Percentiles rank a stretch among this genome's conserved stretches.
Evolutionary conservation across 352 stramenopile species (phyloP).

Genomic region (Globisporangium cystogenes): DNA sequence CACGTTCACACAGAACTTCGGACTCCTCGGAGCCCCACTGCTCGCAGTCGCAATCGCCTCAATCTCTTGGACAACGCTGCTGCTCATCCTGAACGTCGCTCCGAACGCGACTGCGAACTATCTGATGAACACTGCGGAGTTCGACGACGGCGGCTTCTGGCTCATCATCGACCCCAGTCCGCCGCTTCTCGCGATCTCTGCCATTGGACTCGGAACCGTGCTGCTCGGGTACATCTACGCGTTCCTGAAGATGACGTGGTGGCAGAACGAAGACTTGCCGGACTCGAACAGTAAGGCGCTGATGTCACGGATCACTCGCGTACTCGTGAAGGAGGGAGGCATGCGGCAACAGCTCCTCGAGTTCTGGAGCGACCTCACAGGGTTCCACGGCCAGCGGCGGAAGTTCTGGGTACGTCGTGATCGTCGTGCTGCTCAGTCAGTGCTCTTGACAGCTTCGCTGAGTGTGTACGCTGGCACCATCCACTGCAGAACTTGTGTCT

Average conservation of each 20-base stretch:
- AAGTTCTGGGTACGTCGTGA: conserved; percentile 33
- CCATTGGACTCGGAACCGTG: conserved; percentile 18
- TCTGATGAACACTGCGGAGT: conserved; percentile 41
- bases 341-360: conserved; percentile 1
- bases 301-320: conserved; percentile 1
- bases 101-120: conserved; percentile 34
- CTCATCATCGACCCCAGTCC: conserved; percentile 17
- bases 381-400: conserved; percentile 22
- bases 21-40: conserved; percentile 18
- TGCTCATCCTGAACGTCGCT: conserved; percentile 32
- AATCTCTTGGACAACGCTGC: conserved; percentile 25
- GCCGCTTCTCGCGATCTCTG: conserved; percentile 10
- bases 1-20: conserved; percentile 25
- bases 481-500: conserved; percentile 25
- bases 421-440: too few species aligned
- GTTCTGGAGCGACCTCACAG: conserved; percentile 22
- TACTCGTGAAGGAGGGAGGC: conserved; percentile 1
- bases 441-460: too few species aligned
- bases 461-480: background rate
- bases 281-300: conserved; percentile 6
- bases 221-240: conserved; percentile 20
- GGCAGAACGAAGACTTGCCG: conserved; percentile 12
- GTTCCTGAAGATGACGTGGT: conserved; percentile 23
- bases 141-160: conserved; percentile 49
- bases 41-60: conserved; percentile 16